Base-by-base conservation (phyloP, 2,329 filamentous ascomycete species). In the Scedosporium minutisporum region DNA sequence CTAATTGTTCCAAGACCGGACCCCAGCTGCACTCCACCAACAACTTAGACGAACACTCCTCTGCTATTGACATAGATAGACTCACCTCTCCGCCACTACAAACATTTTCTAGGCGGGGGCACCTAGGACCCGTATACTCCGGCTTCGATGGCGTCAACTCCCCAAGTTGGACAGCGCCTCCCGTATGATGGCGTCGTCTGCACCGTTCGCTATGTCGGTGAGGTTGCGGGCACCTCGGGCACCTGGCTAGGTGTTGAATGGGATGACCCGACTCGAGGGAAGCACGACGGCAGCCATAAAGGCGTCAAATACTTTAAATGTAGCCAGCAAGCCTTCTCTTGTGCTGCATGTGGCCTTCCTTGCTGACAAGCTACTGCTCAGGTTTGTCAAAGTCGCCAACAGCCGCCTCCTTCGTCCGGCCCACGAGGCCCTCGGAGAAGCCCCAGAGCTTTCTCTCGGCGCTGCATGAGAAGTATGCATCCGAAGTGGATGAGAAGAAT, bases 221-320 rank as follows among this genome's bases (percentile, higher is more conserved):
- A 82, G 41, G 88, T 97, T 6, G 80, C 84, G 60, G 90, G 89
- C 67, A 93, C 91, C 7, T 80, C 83, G 53, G 90, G 91, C 58
- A 79, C 82, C 65, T 97, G 93, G 93, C 82, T 97, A 41, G 95
- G 95, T 57, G 91, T 97, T 58, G 95, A 99, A 81, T 99, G 95
- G 95, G 93, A 97, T 75, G 90, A 97, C 73, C 78, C 87, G 63
- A 82, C 80, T 44, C 83, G 93, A 69, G 95, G 95, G 65, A 97
- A 97, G 78, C 93, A 99, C 75, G 85, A 93, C 70, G 95, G 95
- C 64, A 86, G 88, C 65, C 87, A 96, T 75, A 86, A 89, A 66
- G 91, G 89, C 64, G 80, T 83, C 65, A 86, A 84, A 65, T 96
- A 97, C 72, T 97, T 97, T 70, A 78, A 81, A 68, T 96, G 93